Percentiles rank a stretch among this genome's conserved stretches.
Conservation (phyloP, 371 early-diverging fungal species). For the Dinochytrium kinnereticum region DNA sequence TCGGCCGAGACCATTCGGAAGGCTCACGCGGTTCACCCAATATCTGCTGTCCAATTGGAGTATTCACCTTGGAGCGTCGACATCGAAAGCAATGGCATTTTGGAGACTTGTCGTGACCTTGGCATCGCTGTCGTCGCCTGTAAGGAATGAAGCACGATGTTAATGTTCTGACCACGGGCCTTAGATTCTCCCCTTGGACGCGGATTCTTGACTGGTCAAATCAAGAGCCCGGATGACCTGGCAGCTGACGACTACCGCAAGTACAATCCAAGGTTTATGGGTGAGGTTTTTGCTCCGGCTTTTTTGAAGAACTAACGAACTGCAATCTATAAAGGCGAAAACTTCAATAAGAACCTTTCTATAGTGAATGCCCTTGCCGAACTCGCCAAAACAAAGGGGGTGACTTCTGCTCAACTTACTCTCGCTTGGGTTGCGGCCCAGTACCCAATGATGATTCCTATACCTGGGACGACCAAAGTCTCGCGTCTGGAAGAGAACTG, state of each 20-base stretch:
- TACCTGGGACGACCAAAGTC: constrained; percentile 61
- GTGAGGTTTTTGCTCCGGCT: no score
- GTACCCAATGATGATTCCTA: constrained; percentile 44
- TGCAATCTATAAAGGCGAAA: no score
- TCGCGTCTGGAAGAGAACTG: constrained; percentile 62
- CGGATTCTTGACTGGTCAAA: constrained; percentile 62
- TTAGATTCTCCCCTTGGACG: constrained; percentile 58
- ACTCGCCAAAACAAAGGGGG: constrained; percentile 54
- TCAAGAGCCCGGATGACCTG: constrained; percentile 55
- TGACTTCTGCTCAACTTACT: constrained; percentile 53
- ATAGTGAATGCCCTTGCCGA: constrained; percentile 56
- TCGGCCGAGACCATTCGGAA: constrained; percentile 59
- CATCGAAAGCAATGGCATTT: constrained; percentile 58
- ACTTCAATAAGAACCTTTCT: constrained; percentile 59
- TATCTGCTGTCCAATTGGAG: constrained; percentile 60
- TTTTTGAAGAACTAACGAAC: no score
- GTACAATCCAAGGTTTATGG: constrained; percentile 54
- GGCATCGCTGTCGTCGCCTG: constrained; percentile 66
- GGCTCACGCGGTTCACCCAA: constrained; percentile 69
- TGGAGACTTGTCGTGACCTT: constrained; percentile 63
- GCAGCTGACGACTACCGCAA: constrained; percentile 55
- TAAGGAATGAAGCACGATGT: no score
- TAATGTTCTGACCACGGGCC: no score
- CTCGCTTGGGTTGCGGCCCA: constrained; percentile 64
- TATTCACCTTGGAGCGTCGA: constrained; percentile 59